Percentiles rank a stretch among this genome's conserved stretches.
phyloP scores from a whole-genome alignment of 148 eudicot genomes.

The Camellia granthamiana region DNA sequence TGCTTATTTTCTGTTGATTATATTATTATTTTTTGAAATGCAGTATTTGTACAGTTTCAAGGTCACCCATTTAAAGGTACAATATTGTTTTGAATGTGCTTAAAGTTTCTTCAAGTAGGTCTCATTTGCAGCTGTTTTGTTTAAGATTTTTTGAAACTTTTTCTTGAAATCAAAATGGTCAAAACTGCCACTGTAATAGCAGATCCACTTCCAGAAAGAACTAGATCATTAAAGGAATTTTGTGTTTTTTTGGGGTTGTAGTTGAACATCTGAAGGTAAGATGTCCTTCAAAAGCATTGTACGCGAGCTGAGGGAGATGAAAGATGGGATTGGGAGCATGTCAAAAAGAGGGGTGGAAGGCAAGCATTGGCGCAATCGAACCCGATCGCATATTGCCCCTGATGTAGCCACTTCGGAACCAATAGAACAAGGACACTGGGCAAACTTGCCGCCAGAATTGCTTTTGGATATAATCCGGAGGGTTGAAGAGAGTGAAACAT shows the following conservation, averaged over 20 bases:
- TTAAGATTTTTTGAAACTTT: neutral
- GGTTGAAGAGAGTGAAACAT: constrained; percentile 45
- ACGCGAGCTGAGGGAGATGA: constrained; percentile 67
- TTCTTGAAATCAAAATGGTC: neutral
- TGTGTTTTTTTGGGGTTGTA: neutral
- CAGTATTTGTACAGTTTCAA: neutral
- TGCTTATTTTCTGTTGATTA: neutral
- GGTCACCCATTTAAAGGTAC: neutral
- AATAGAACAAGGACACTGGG: constrained; percentile 77
- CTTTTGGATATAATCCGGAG: constrained; percentile 73
- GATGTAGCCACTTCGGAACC: constrained; percentile 50
- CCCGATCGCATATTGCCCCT: constrained; percentile 75
- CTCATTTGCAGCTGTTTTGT: neutral
- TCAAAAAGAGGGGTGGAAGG: constrained; percentile 62
- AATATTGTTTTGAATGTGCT: neutral
- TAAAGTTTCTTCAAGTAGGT: neutral
- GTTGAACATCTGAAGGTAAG: constrained; percentile 10
- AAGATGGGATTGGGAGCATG: constrained; percentile 60
- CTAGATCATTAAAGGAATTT: neutral
- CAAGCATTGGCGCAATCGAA: constrained; percentile 63
- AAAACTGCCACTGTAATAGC: neutral
- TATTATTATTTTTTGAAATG: neutral
- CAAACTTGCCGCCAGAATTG: constrained; percentile 76
- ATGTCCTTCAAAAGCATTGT: constrained; percentile 80
- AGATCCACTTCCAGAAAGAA: neutral